Base-by-base conservation (phyloP, 305 asterid genomes). In the Fraxinus sp. region DNA sequence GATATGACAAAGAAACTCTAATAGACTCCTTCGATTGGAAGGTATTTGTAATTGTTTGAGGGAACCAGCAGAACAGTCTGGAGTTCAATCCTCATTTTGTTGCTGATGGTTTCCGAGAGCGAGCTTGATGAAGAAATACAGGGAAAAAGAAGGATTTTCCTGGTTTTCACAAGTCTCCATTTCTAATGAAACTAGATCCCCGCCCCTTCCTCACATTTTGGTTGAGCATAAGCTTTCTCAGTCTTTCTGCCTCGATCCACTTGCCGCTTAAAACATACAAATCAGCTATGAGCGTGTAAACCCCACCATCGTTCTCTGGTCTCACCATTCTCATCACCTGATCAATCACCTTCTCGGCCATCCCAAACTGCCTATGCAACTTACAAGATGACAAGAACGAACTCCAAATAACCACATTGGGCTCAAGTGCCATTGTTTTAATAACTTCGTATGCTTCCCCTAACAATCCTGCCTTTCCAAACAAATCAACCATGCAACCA, bases 401-500 rank as follows among this genome's bases (percentile, higher is more conserved):
- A 73, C 94, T 89, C 97, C 98, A 93, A n/a, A 93, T 86, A 3
- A 88, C 91, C 76, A 85, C 86, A 79, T 93, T 93, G 35, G 94
- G 93, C 35, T 92, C 83, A 36, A 78, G 74, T 0, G 91, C 88
- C 98, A 92, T 93, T 1, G 86, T 84, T 20, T 44, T 83, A 57
- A 90, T 87, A 20, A 90, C 79, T 77, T 89, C 91, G 70, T 81
- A 89, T 32, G 97, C 97, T 86, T 91, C 93, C 26, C 79, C 86
- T 82, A 92, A 24, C 81, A 90, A 78, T 30, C 97, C 98, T 6
- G 90, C 85, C 84, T 90, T 93, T 13, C 95, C 97, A 59, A 89
- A 87, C 86, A 92, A 83, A 85, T 92, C 95, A 41, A 92, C 91
- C 93, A 93, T 86, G 86, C 97, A 93, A 16, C 96, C 97, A n/a